Conservation (phyloP, 345 rosid genomes). For the Aquilaria sinensis region DNA sequence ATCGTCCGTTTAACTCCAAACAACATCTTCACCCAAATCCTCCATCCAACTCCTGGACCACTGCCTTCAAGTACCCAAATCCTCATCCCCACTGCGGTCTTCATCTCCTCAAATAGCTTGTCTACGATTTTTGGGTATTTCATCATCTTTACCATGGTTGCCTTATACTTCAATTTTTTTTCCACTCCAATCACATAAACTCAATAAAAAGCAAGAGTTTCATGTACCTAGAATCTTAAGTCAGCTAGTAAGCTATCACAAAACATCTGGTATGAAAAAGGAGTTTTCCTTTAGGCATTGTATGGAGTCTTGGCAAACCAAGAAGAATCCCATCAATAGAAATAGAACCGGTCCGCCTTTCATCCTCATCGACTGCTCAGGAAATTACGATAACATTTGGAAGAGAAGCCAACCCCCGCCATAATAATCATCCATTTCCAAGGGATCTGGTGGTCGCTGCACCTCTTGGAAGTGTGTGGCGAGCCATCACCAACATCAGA, state of each 20-base stretch:
- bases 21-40: too few species aligned
- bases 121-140: too few species aligned
- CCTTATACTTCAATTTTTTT: too few species aligned
- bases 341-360: constrained; percentile 57
- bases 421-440: constrained; percentile 50
- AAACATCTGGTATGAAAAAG: constrained; percentile 11
- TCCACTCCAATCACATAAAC: too few species aligned
- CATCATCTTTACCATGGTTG: too few species aligned
- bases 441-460: constrained; percentile 13
- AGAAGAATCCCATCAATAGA: constrained; percentile 69
- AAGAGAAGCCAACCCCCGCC: constrained; percentile 54
- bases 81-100: too few species aligned
- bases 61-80: too few species aligned
- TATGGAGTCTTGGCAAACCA: constrained; percentile 79
- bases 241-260: not conserved
- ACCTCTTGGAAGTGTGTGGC: constrained; percentile 23
- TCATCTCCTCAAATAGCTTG: too few species aligned
- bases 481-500: constrained; percentile 35
- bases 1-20: too few species aligned
- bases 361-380: constrained; percentile 44
- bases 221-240: too few species aligned
- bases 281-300: constrained; percentile 71
- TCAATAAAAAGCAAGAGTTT: too few species aligned
- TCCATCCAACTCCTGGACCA: too few species aligned
- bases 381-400: constrained; percentile 71